Percentiles rank a stretch among this genome's conserved stretches.
phyloP scores from a whole-genome alignment of 2,329 filamentous ascomycete genomes.

The Ophiostoma ips region DNA sequence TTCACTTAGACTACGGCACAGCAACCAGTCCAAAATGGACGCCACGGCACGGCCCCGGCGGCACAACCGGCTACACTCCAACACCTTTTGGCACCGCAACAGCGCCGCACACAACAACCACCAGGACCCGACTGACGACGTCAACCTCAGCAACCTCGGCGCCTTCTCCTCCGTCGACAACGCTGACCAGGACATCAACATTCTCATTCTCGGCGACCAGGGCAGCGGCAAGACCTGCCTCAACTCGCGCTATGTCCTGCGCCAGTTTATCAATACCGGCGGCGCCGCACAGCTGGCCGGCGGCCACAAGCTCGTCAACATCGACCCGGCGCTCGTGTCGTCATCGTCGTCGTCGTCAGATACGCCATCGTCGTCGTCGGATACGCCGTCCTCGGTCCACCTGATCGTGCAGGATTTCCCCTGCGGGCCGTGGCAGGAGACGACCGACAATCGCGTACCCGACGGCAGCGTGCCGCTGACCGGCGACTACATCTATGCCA shows the following conservation, averaged over 20 bases:
- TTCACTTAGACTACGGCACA: not conserved
- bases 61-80: not conserved
- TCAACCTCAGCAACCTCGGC: not conserved
- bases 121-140: too few species aligned
- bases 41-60: not conserved
- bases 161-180: not conserved
- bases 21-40: not conserved
- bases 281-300: not conserved
- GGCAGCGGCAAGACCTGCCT: conserved; percentile 2
- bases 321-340: not conserved
- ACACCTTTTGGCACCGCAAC: not conserved
- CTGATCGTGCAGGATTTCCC: not conserved
- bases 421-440: not conserved
- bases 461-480: not conserved
- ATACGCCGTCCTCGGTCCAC: not conserved
- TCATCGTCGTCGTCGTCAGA: not conserved
- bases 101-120: not conserved
- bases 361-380: not conserved
- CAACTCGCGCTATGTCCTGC: not conserved
- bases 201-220: not conserved
- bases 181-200: not conserved
- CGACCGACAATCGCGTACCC: not conserved
- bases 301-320: not conserved
- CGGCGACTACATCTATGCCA: not conserved
- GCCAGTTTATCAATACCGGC: not conserved